Evolutionary conservation across 495 filamentous ascomycete species (phyloP), one percentile per base, ranked within the genome.

Genomic region (Neurospora sp.): DNA sequence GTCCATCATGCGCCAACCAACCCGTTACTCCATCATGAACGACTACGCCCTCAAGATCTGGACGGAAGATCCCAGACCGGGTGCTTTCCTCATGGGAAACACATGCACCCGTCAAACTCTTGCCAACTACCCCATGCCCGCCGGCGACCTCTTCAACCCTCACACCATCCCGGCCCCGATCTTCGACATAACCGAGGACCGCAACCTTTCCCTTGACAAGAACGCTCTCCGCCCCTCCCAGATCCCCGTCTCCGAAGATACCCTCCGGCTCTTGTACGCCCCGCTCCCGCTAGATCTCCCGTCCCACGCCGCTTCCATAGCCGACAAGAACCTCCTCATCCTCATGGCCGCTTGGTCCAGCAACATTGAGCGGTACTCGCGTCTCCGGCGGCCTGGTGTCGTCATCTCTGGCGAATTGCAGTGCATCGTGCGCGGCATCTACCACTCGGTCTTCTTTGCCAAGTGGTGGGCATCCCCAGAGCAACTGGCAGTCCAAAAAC

Each of bases 261-360:
- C 44, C 8, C 44, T 48, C 44, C 44, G n/a, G 44, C 68, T 77
- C n/a, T 69, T 77, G 22, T 65, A 44, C 44, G 12, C 37, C 6
- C 74, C 73, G 22, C 72, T 77, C 3, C 73, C 70, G 8, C 70
- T 48, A 6, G 53, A 77, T 53, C 75, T 77, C 14, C 75, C 75
- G 9, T 48, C 44, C n/a, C 44, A 48, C 44, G 44, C 44, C 44
- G 44, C 44, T 48, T 48, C 44, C n/a, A 39, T 40, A 20, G 69
- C 65, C 3, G 37, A 68, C 74, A 77, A 77, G 59, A 72, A 75
- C 70, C 16, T 73, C 41, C 74, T 77, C 39, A 73, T 75, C 40
- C 68, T 75, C 6, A 71, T 72, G 69, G 75, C 75, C 31, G 75
- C 75, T 22, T 74, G 70, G 61, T 45, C 70, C n/a, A 72, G 75